Base-by-base conservation (phyloP, 2,329 filamentous ascomycete species). In the Aureobasidium sp. region DNA sequence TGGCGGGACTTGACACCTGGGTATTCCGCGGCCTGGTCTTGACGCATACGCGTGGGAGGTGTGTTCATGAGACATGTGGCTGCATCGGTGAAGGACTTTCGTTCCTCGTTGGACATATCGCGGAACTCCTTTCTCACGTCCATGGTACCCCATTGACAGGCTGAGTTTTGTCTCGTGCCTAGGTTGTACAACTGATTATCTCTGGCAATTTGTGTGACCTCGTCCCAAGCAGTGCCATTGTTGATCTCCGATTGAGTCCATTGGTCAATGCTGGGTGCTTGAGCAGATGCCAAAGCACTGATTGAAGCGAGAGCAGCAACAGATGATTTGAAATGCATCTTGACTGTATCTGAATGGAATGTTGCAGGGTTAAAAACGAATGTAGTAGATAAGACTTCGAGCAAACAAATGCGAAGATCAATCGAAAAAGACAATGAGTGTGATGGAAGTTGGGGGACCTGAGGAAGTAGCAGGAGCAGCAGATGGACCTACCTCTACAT, bases 61-160 rank as follows among this genome's bases (percentile, higher is more conserved):
- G 70, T 67, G 13, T 70, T 68, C 60, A 71, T 70, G 31, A 76
- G 69, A 64, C 74, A 76, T 10, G 67, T 69, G 18, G 75, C 73
- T 23, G 75, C 72, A 51, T 74, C 70, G 27, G 74, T 77, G 67
- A 73, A 76, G 64, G 67, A 67, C 64, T 75, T 75, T 43, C 73
- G 71, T 23, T 71, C 71, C 13, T 66, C 70, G 13, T 66, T 54
- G 50, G 69, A 51, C 50, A 75, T 71, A 29, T 65, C 55, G 31
- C 64, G 36, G 45, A 65, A 56, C 48, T 59, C 25, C 73, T 65
- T 47, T 38, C 60, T 47, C 4, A 74, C 68, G 13, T 66, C 60
- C 43, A 72, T 71, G 43, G 71, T 74, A 18, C 71, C 71, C 60
- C 71, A 76, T 45, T 73, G 75, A 69, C 74, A 76, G 56, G 64